Conservation (phyloP, 345 rosid genomes). For the Schrenkiella parvula region DNA sequence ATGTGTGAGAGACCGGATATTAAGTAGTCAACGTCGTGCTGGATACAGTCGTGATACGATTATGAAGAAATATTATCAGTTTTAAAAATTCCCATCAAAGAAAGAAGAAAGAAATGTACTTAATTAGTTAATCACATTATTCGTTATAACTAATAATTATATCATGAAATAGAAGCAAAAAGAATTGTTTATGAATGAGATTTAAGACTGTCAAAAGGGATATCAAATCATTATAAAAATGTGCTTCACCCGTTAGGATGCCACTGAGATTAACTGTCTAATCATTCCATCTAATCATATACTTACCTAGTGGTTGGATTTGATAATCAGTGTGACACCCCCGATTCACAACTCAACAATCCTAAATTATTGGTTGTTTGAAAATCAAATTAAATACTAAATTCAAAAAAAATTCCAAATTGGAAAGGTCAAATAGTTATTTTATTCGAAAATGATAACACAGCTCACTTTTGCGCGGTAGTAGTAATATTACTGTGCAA, state of each 20-base stretch:
- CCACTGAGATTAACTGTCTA: slow-evolving; percentile 22
- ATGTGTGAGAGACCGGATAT: slow-evolving; percentile 22
- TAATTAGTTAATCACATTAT: background rate
- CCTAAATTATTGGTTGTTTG: slow-evolving; percentile 21
- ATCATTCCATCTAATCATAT: slow-evolving; percentile 28
- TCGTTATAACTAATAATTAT: background rate
- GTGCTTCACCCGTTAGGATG: slow-evolving; percentile 8
- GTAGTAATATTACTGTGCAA: background rate
- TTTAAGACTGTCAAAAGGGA: background rate
- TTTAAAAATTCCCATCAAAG: background rate
- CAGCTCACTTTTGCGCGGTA: slow-evolving; percentile 1
- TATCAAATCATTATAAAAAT: background rate
- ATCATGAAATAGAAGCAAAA: background rate
- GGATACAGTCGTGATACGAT: slow-evolving; percentile 32
- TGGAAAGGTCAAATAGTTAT: slow-evolving; percentile 16
- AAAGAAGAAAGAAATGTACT: background rate
- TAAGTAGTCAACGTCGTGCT: slow-evolving; percentile 31
- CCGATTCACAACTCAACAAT: slow-evolving; percentile 24
- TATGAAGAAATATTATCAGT: slow-evolving; percentile 14
- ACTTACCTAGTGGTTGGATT: slow-evolving; percentile 34
- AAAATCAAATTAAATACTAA: slow-evolving; percentile 3
- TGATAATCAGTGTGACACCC: slow-evolving; percentile 16
- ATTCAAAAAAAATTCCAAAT: background rate
- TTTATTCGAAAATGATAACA: background rate
- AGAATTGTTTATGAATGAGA: background rate